Evolutionary conservation across 2,329 filamentous ascomycete species (phyloP), one percentile per base, ranked within the genome.

Genomic region (Epichloe sibirici): DNA sequence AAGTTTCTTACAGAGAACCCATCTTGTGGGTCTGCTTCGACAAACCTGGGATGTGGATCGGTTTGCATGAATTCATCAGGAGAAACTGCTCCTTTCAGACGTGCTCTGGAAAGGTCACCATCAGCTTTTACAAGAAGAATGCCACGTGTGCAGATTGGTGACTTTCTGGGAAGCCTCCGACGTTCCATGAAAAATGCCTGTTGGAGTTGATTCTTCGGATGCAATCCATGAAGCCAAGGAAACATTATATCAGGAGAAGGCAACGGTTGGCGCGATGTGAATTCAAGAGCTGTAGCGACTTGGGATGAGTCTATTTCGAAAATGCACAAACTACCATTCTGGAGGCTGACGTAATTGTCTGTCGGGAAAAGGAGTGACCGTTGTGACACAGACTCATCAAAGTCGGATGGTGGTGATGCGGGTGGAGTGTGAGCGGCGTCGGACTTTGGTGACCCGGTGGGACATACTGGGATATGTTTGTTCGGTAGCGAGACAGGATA

Each of bases 1-100:
- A 98, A 98, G 66, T 97, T 97, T 45, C 93, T 82, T 44, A 97
- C 90, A 4, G 89, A 95, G 65, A 97, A 97, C 8, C 93, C 93
- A 58, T 95, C 88, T 52, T 74, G 79, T 1, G 93, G 93, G 63
- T 98, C 93, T 42, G 85, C 78, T 44, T 95, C 88, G 55, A 90
- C 71, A 63, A 98, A 95, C 23, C 82, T 76, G 45, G 78, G 69
- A 15, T 70, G 69, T 3, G 63, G 64, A 3, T 67, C 65, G 0
- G 72, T 60, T 39, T 81, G 76, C 53, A 97, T 68, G 45, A 97
- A 76, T 67, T 97, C 93, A 1, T 87, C 80, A 0, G 90, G 86
- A 3, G 85, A 77, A 58, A 97, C 79, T 25, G 93, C 89, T 34
- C 91, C 91, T 66, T 95, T 96, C 55, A 98, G 74, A 53, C 88